Conservation (phyloP, 2,329 filamentous ascomycete species). For the Chalaropsis ovoidea region DNA sequence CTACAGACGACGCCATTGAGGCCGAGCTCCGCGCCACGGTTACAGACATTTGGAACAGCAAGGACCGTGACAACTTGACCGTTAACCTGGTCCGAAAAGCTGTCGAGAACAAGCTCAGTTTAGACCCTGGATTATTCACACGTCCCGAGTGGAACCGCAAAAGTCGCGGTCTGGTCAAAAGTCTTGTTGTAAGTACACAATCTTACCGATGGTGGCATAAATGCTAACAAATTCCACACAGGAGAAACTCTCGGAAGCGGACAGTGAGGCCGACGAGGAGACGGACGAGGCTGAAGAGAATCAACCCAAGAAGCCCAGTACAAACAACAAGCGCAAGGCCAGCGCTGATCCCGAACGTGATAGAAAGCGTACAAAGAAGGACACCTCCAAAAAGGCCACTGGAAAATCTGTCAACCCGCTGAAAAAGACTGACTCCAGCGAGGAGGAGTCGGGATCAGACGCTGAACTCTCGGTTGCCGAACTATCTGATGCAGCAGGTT, state of each 20-base stretch:
- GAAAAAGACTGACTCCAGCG: constrained; percentile 13
- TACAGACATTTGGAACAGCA: constrained; percentile 36
- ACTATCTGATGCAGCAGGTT: not conserved
- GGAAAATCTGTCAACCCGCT: not conserved
- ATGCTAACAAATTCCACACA: constrained; percentile 5
- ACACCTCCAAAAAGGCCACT: not conserved
- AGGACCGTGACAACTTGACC: constrained; percentile 40
- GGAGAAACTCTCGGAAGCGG: constrained; percentile 11
- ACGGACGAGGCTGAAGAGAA: constrained; percentile 20
- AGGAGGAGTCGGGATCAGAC: constrained; percentile 21
- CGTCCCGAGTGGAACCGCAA: constrained; percentile 45
- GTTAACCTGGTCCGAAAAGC: constrained; percentile 49
- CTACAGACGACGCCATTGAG: constrained; percentile 37
- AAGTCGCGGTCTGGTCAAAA: constrained; percentile 49
- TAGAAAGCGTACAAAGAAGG: constrained; percentile 26
- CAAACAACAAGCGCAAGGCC: constrained; percentile 32
- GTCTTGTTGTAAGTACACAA: constrained; percentile 40
- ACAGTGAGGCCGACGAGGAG: constrained; percentile 15
- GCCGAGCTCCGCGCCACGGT: constrained; percentile 41
- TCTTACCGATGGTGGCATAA: not conserved
- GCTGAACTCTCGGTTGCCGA: constrained; percentile 11
- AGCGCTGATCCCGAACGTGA: constrained; percentile 28
- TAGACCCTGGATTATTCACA: constrained; percentile 45
- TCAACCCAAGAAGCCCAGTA: constrained; percentile 1
- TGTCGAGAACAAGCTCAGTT: constrained; percentile 40